Percentiles rank a stretch among this genome's conserved stretches.
These are phyloP conservation scores for Nepenthes gracilis DNA, from an alignment of 148 eudicot species.

Conservation along the genomic window DNA sequence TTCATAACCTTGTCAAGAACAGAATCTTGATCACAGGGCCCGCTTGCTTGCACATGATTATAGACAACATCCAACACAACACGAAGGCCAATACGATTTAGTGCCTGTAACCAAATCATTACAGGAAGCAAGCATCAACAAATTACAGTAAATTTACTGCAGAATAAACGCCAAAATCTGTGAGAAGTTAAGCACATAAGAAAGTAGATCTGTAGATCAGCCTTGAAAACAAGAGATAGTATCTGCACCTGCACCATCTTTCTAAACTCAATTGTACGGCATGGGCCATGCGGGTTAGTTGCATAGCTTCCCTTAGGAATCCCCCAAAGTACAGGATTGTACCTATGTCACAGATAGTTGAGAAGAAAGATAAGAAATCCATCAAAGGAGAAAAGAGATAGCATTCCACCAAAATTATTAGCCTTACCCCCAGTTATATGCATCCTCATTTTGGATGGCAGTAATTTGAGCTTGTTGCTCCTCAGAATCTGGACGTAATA, in stretches of 20 bases:
- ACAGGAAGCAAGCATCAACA: conserved; percentile 1
- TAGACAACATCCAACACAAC: conserved; percentile 96
- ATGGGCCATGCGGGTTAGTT: conserved; percentile 67
- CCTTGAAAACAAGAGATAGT: neutral
- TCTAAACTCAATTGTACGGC: conserved; percentile 71
- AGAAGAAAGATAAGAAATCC: conserved; percentile 2
- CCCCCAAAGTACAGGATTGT: conserved; percentile 95
- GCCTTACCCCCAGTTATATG: conserved; percentile 90
- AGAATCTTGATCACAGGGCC: conserved; percentile 61
- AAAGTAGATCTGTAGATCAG: neutral
- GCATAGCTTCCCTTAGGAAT: conserved; percentile 99
- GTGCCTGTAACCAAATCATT: conserved; percentile 43
- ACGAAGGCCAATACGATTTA: conserved; percentile 73
- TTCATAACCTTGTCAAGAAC: conserved; percentile 86
- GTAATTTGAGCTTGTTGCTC: conserved; percentile 85
- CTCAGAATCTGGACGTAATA: conserved; percentile 84
- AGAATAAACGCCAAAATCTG: neutral
- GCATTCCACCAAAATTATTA: neutral
- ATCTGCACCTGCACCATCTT: conserved; percentile 81
- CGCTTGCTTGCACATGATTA: conserved; percentile 83
- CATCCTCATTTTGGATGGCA: conserved; percentile 74
- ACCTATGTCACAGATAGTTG: conserved; percentile 26
- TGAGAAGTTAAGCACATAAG: neutral
- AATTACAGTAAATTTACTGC: conserved; percentile 3
- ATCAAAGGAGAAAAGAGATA: neutral